Evolutionary conservation across 352 stramenopile genomes (phyloP), one percentile per base, ranked within the genome.

Genomic region (Phytophthora pisi): DNA sequence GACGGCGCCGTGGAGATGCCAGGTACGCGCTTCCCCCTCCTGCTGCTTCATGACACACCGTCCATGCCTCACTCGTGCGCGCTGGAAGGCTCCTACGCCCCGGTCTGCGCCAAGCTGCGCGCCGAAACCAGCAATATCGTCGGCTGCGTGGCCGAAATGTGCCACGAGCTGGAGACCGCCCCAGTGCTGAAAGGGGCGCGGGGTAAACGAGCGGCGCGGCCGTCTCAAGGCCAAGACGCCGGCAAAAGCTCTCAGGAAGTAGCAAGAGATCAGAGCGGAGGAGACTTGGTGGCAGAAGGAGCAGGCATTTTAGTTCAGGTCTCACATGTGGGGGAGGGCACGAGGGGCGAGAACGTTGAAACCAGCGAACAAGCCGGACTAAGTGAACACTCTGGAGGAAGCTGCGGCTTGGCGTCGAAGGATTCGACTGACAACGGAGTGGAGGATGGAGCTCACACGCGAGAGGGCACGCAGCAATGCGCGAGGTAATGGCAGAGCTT

Each of bases 101-200:
- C 26, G 40, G 23, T 15, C 10, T 36, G 53, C 46, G 54, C 34
- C 28, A 72, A 65, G 16, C 40, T 72, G 6, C 47, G 47, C 57
- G 30, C 13, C 16, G 47, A 65, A 62, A 68, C 52, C 26, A 72
- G 57, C 20, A 30, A 65, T 6, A 61, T 63, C 24, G 47, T 72
- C 16, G 11, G 10, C 28, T 47, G 38, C 34, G 62, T 67, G 31
- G 56, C 36, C 16, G 42, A 52, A 53, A 56, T 49, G 16, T 63
- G 47, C 13, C 5, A 68, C 23, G 53, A 61, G 24, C 47, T 68
- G 34, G 45, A 56, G 23, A 28, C 24, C 4, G 47, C 49, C 42
- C 40, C 28, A 13, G n/a, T 6, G 42, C 28, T 23, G 46, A 34
- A 13, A 26, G 20, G 53, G 18, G 6, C n/a, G 5, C 49, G n/a